Base-by-base conservation (phyloP, 139 green algal species). In the Tetraselmis chui region DNA sequence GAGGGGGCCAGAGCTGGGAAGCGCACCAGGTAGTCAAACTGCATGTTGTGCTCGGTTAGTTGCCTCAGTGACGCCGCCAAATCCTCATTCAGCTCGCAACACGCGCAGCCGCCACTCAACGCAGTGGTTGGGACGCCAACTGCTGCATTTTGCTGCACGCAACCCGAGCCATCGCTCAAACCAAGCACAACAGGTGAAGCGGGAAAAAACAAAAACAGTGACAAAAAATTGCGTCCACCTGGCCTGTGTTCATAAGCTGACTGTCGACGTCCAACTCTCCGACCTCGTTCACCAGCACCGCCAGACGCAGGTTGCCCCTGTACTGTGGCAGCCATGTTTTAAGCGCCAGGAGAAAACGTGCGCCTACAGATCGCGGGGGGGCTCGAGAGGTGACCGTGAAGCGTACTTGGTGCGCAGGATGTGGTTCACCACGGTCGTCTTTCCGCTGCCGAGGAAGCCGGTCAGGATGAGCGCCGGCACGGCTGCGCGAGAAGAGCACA, bases 261-360 rank as follows among this genome's bases (percentile, higher is more conserved):
- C 82, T 85, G 83, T 91, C 89, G 0, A 92, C 75, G 32, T 91
- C 85, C 11, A 92, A 1, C 0, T 32, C 2, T 0, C 84, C 87
- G 23, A 90, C 86, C 67, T 91, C 89, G 80, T 92, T 91, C 23
- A 91, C 80, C 32, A 92, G 79, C 45, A 91, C 87, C 25, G 81
- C 86, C 24, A 92, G 79, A 22, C 85, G 85, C 45, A 92, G n/a
- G 18, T 45, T 29, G 26, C 75, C 81, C 45, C 88, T 91, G 88
- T n/a, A n/a, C n/a, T n/a, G n/a, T n/a, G n/a, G n/a, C n/a, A n/a
- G n/a, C n/a, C n/a, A n/a, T n/a, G n/a, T n/a, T n/a, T n/a, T n/a
- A n/a, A n/a, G n/a, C n/a, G n/a, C n/a, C n/a, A n/a, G n/a, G n/a
- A n/a, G n/a, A n/a, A n/a, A n/a, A n/a, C n/a, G n/a, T n/a, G n/a